These are phyloP conservation scores for Erysimum cheiri DNA, from an alignment of 441 rosid genomes.

Conservation along the genomic window DNA sequence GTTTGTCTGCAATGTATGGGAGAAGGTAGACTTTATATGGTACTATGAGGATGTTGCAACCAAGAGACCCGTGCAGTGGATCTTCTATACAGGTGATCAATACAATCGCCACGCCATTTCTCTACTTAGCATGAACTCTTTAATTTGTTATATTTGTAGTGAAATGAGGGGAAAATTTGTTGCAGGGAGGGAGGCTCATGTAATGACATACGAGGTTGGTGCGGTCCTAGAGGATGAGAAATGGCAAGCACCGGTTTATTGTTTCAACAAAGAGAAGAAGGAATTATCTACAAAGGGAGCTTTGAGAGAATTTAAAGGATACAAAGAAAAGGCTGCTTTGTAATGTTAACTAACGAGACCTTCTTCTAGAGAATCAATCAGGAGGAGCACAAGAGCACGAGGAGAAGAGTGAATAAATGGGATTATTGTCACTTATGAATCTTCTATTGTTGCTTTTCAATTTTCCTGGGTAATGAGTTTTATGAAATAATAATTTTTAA, in stretches of 20 bases:
- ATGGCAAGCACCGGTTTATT: conserved; percentile 82
- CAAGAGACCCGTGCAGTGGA: conserved; percentile 78
- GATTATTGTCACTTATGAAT: neutral
- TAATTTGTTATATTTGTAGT: neutral
- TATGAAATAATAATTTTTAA: too few species aligned
- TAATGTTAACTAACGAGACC: conserved; percentile 7
- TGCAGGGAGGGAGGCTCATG: conserved; percentile 79
- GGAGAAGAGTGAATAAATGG: conserved; percentile 26
- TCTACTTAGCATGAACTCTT: neutral
- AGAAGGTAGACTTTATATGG: conserved; percentile 78
- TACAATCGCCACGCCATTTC: neutral
- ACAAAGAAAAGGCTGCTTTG: conserved; percentile 30
- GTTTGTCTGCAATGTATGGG: conserved; percentile 82
- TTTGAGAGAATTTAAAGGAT: conserved; percentile 34
- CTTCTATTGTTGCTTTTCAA: too few species aligned
- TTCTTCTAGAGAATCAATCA: neutral
- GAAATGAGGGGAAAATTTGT: neutral
- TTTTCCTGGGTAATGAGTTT: too few species aligned
- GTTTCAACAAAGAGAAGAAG: conserved; percentile 51
- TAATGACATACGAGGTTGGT: conserved; percentile 81
- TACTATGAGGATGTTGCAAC: conserved; percentile 77
- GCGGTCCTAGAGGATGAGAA: conserved; percentile 69
- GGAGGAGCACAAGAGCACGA: neutral
- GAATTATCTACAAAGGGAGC: neutral
- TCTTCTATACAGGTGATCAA: conserved; percentile 65